phyloP scores from a whole-genome alignment of 805 yeast species.

The Metschnikowia arizonensis region DNA sequence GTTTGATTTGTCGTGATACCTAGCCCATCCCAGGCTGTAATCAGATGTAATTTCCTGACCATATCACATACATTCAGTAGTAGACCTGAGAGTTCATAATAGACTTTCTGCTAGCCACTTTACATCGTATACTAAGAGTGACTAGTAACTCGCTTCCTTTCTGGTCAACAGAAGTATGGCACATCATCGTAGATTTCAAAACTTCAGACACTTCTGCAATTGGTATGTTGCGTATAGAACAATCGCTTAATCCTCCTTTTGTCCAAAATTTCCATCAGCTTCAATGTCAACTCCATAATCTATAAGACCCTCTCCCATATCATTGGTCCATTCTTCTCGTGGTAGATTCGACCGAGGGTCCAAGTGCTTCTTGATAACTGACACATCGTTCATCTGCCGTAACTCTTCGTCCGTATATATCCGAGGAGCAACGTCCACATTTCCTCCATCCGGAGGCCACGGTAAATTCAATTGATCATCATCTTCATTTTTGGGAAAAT shows the following conservation, averaged over 20 bases:
- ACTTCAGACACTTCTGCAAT: too few species aligned
- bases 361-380: conserved; percentile 29
- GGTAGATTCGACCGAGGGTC: conserved; percentile 35
- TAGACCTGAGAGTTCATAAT: too few species aligned
- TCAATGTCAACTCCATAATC: conserved; percentile 88
- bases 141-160: too few species aligned
- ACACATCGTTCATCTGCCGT: conserved; percentile 15
- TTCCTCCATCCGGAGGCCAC: conserved; percentile 91
- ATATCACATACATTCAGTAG: too few species aligned
- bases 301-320: conserved; percentile 74
- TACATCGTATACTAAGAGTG: too few species aligned
- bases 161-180: too few species aligned
- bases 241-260: neutral
- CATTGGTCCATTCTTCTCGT: conserved; percentile 63
- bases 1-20: too few species aligned
- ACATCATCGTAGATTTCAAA: too few species aligned
- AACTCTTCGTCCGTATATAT: conserved; percentile 15
- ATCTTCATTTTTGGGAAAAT: conserved; percentile 51
- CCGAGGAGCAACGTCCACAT: conserved; percentile 27
- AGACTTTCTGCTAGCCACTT: too few species aligned
- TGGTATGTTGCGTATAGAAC: too few species aligned
- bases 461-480: conserved; percentile 65
- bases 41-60: too few species aligned
- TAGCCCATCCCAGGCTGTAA: too few species aligned
- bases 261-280: conserved; percentile 40